Conservation (phyloP, 257 asterid genomes). For the Nicotiana tomentosiformis region DNA sequence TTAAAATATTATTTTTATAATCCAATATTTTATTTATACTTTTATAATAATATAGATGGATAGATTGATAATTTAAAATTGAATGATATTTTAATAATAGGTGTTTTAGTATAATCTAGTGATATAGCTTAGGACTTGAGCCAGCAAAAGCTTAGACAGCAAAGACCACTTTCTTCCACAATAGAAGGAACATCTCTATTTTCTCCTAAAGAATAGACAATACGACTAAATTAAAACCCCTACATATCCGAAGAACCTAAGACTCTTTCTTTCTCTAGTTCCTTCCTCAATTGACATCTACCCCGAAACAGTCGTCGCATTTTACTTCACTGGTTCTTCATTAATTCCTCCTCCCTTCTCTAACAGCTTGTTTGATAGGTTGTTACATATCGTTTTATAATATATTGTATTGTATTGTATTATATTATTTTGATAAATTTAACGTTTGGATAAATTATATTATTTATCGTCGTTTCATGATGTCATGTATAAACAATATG, state of each 20-base stretch:
- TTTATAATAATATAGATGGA: too few relatives aligned
- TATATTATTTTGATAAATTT: too few relatives aligned
- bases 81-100: not conserved
- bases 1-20: too few relatives aligned
- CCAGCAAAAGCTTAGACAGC: not conserved
- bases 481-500: too few relatives aligned
- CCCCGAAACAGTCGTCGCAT: not conserved
- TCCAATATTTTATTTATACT: too few relatives aligned
- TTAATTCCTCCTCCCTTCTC: too few relatives aligned
- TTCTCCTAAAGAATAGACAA: not conserved
- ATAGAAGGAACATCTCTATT: not conserved
- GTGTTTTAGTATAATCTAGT: not conserved
- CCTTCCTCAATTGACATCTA: not conserved
- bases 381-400: too few relatives aligned
- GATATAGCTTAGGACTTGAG: not conserved
- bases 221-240: not conserved
- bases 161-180: not conserved
- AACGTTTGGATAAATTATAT: too few relatives aligned
- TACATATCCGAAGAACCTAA: not conserved
- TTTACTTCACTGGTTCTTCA: not conserved
- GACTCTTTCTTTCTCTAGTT: not conserved
- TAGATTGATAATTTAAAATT: too few relatives aligned
- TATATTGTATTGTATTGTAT: too few relatives aligned
- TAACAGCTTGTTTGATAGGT: too few relatives aligned
- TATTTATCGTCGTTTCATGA: too few relatives aligned